These are phyloP conservation scores for Tillandsia leiboldiana DNA, from an alignment of 176 grass and related monocot genomes.

Conservation along the genomic window DNA sequence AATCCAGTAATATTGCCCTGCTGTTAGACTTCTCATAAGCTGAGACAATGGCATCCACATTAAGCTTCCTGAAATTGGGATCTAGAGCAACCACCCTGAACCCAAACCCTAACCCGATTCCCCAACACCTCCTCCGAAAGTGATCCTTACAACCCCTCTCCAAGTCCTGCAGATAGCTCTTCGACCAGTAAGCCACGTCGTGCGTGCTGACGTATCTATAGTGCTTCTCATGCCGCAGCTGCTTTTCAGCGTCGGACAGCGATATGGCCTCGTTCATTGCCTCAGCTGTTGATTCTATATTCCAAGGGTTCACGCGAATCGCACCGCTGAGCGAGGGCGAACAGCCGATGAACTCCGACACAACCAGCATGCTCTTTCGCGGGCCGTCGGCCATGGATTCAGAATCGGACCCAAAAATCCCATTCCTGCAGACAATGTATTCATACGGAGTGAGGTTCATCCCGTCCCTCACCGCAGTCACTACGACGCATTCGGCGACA, in stretches of 20 bases:
- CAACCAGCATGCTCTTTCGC: conserved; percentile 85
- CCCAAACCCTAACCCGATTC: conserved; percentile 87
- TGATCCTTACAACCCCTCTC: conserved; percentile 86
- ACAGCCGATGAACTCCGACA: conserved; percentile 96
- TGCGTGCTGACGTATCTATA: conserved; percentile 80
- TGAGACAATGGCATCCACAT: conserved; percentile 61
- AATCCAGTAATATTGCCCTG: conserved; percentile 80
- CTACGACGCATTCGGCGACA: conserved; percentile 84
- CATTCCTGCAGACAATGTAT: conserved; percentile 82
- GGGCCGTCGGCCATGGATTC: conserved; percentile 24
- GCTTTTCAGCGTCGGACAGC: conserved; percentile 65
- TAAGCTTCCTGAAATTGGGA: conserved; percentile 83
- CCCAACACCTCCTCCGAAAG: conserved; percentile 83
- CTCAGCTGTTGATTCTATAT: conserved; percentile 70
- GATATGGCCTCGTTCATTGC: conserved; percentile 83
- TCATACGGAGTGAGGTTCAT: conserved; percentile 99
- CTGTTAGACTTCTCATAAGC: conserved; percentile 54
- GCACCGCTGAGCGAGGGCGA: conserved; percentile 91
- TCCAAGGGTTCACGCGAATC: conserved; percentile 91
- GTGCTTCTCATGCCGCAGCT: conserved; percentile 94
- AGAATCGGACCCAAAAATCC: conserved; percentile 31
- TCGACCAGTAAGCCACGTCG: conserved; percentile 85
- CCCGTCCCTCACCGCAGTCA: conserved; percentile 88
- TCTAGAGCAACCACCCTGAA: conserved; percentile 95
- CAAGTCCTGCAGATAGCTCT: conserved; percentile 62